Percentiles rank a stretch among this genome's conserved stretches.
These are phyloP conservation scores for Prunus davidiana DNA, from an alignment of 306 rosid species.

Conservation along the genomic window DNA sequence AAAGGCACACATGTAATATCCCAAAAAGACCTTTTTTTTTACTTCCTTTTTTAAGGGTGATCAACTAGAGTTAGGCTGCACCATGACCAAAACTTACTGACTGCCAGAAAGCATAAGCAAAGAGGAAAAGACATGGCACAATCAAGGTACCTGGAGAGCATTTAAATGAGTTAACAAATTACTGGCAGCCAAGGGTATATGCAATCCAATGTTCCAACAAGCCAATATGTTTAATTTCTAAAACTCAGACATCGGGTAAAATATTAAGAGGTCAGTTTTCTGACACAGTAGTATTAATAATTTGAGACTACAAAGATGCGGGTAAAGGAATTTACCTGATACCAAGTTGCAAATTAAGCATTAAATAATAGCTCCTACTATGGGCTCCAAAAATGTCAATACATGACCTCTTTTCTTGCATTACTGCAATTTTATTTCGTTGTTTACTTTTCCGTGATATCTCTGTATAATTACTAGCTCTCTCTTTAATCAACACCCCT, in stretches of 20 bases:
- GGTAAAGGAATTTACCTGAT: slow-evolving; percentile 42
- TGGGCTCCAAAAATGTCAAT: slow-evolving; percentile 23
- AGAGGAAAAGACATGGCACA: background rate
- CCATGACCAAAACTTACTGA: background rate
- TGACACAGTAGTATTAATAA: background rate
- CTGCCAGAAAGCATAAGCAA: background rate
- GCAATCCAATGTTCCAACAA: background rate
- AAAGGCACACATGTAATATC: background rate
- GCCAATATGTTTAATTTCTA: background rate
- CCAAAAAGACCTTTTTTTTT: background rate
- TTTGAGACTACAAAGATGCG: background rate
- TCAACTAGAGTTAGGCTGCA: background rate
- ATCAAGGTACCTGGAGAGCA: background rate
- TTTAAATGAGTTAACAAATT: background rate
- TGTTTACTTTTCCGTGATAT: slow-evolving; percentile 36
- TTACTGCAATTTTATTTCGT: slow-evolving; percentile 38
- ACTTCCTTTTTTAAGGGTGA: background rate
- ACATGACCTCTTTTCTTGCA: slow-evolving; percentile 52
- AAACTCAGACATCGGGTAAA: background rate
- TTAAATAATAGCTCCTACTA: slow-evolving; percentile 39
- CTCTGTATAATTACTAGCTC: slow-evolving; percentile 40
- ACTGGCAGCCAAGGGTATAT: background rate
- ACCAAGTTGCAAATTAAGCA: slow-evolving; percentile 62
- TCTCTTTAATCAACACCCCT: slow-evolving; percentile 83
- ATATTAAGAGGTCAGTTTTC: background rate